A percentile compares a stretch with the other conserved stretches of the same genome.
These are phyloP conservation scores for Abrus precatorius DNA, from an alignment of 306 rosid genomes.

Conservation along the genomic window DNA sequence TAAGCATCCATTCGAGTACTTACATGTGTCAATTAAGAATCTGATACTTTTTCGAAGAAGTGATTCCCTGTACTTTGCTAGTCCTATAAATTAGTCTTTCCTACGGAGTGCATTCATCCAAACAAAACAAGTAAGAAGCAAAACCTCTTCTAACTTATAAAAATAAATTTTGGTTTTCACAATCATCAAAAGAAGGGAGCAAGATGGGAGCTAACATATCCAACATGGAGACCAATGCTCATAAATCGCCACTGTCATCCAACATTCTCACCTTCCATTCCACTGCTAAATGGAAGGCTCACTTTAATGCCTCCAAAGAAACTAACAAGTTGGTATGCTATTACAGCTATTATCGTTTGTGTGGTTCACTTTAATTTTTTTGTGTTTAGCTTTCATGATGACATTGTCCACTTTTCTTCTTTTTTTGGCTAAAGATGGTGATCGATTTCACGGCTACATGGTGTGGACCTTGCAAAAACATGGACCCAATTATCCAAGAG, in stretches of 20 bases:
- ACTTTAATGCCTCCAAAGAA: conserved; percentile 59
- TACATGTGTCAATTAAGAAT: conserved; percentile 29
- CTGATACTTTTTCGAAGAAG: neutral
- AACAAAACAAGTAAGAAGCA: conserved; percentile 3
- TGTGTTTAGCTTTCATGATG: neutral
- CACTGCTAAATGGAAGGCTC: conserved; percentile 66
- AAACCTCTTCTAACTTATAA: conserved; percentile 1
- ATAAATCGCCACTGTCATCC: conserved; percentile 42
- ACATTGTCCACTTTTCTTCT: neutral
- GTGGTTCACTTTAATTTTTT: neutral
- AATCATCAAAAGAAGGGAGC: conserved; percentile 16
- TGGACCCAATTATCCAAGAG: conserved; percentile 69
- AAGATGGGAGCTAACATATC: conserved; percentile 62
- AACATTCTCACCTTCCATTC: conserved; percentile 59
- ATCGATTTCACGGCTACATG: conserved; percentile 85
- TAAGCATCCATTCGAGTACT: neutral
- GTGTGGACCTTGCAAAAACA: conserved; percentile 85
- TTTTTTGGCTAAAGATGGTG: conserved; percentile 62
- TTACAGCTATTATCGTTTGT: neutral
- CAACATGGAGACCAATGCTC: conserved; percentile 8
- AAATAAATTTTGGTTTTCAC: neutral
- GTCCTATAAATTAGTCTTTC: conserved; percentile 42
- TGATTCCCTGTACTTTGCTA: conserved; percentile 19
- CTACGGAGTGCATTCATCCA: neutral
- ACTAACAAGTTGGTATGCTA: conserved; percentile 70